Base-by-base conservation (phyloP, 352 stramenopile species). In the Phytophthora ramorum region DNA sequence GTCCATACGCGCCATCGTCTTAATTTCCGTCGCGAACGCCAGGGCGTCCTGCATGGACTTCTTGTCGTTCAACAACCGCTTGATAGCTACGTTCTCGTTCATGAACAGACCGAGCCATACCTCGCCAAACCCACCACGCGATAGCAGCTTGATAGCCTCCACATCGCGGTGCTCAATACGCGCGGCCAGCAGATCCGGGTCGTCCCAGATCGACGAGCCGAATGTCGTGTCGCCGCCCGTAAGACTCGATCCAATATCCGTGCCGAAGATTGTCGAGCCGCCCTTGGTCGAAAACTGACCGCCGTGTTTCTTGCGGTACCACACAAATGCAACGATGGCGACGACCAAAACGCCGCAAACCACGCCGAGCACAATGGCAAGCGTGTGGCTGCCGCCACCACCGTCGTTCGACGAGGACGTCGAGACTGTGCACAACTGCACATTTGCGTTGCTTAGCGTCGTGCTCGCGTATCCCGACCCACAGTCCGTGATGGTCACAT, bases 41-140 rank as follows among this genome's bases (percentile, higher is more conserved):
- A 88, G 35, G 2, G 79, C 75, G 37, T 90, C 77, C 46, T 69
- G 53, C 73, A 87, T 80, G 7, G 63, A 83, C 54, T 84, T 83
- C 61, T 89, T 87, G 46, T 85, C 76, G 26, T 63, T 65, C 17
- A 90, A 40, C 9, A 92, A 53, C 4, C 77, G 55, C 73, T 91
- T 91, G 41, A 92, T 79, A 14, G 80, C 80, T n/a, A 92, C 80
- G 47, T 83, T 85, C 41, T 87, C 75, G 43, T 82, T 83, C 68
- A 85, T 80, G 71, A 85, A 88, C 22, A 80, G 44, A 43, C 81
- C 84, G 7, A 90, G 62, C 80, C 80, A 91, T 26, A 92, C 84
- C 62, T 92, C 81, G 38, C 83, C 81, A 44, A 87, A 92, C 0
- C 79, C 81, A 64, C 83, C 81, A 48, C 83, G 81, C 16, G 81